Percentiles rank a stretch among this genome's conserved stretches.
These are phyloP conservation scores for Chalciporus piperatus DNA, from an alignment of 768 basidiomycete genomes.

Conservation along the genomic window DNA sequence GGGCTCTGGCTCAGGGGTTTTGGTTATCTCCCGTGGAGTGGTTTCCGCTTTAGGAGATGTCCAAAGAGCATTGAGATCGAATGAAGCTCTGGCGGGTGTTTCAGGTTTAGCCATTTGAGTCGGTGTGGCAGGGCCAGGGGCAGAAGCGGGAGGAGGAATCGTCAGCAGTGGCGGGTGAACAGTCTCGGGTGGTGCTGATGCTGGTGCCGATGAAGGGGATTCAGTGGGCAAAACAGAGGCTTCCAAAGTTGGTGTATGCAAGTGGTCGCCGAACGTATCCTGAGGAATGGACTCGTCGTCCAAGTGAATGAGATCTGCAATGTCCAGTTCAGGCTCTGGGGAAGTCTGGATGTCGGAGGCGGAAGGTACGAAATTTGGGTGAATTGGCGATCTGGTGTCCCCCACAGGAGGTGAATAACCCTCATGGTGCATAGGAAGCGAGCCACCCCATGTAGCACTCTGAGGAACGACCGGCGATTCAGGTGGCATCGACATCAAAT, in stretches of 20 bases:
- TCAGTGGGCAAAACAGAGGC: conserved; percentile 5
- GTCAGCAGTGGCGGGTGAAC: conserved; percentile 35
- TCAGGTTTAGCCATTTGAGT: conserved; percentile 39
- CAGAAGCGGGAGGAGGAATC: conserved; percentile 46
- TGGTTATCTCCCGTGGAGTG: conserved; percentile 14
- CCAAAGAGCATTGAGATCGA: conserved; percentile 76
- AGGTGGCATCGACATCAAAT: conserved; percentile 63
- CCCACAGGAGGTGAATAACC: conserved; percentile 24
- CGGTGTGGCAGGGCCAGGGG: conserved; percentile 21
- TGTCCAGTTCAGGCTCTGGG: conserved; percentile 63
- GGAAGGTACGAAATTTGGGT: conserved; percentile 35
- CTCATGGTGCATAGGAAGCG: conserved; percentile 44
- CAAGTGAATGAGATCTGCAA: conserved; percentile 74
- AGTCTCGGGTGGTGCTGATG: conserved; percentile 17
- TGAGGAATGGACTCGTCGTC: conserved; percentile 54
- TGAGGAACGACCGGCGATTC: conserved; percentile 60
- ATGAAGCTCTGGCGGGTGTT: conserved; percentile 48
- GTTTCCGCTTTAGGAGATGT: conserved; percentile 42
- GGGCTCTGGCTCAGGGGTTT: conserved; percentile 25
- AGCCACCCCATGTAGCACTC: conserved; percentile 57
- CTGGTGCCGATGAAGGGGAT: conserved; percentile 5
- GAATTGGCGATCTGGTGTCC: conserved; percentile 28
- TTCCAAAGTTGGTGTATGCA: conserved; percentile 17
- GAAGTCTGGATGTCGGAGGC: conserved; percentile 39
- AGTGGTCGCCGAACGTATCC: conserved; percentile 28